phyloP scores from a whole-genome alignment of 2,329 filamentous ascomycete genomes.

The Ceratocystis colombiana region DNA sequence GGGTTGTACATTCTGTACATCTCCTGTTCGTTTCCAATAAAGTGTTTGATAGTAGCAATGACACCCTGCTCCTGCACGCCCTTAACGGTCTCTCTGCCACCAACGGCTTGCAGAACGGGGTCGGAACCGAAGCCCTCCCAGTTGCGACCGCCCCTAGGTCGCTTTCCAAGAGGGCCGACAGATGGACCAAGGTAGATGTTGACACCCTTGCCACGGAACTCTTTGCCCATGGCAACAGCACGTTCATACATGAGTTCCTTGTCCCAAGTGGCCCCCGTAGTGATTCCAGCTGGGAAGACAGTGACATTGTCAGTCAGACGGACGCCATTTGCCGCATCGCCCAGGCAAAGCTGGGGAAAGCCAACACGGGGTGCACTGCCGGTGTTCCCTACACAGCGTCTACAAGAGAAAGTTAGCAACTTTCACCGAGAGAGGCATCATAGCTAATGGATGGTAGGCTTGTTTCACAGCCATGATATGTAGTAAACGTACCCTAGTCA shows the following conservation, averaged over 20 bases:
- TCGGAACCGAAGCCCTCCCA: constrained; percentile 69
- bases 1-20: constrained; percentile 55
- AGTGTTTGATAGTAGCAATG: constrained; percentile 48
- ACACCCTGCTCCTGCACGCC: constrained; percentile 53
- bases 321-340: constrained; percentile 62
- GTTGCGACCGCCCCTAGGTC: constrained; percentile 60
- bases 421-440: too few species aligned
- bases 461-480: neutral
- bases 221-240: constrained; percentile 57
- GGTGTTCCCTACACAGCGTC: constrained; percentile 65
- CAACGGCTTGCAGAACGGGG: constrained; percentile 64
- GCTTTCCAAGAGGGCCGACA: constrained; percentile 61
- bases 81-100: constrained; percentile 65
- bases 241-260: constrained; percentile 60
- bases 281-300: constrained; percentile 71
- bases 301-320: constrained; percentile 65
- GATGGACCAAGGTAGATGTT: constrained; percentile 61
- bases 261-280: constrained; percentile 62
- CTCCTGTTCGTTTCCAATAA: constrained; percentile 48
- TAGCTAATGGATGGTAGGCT: neutral
- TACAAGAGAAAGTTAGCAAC: constrained; percentile 27
- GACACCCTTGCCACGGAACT: constrained; percentile 62
- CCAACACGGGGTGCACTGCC: constrained; percentile 60
- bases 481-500: constrained; percentile 14
- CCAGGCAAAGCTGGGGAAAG: constrained; percentile 60